Evolutionary conservation across 768 basidiomycete species (phyloP), one percentile per base, ranked within the genome.

Genomic region (Podaxis pistillaris): DNA sequence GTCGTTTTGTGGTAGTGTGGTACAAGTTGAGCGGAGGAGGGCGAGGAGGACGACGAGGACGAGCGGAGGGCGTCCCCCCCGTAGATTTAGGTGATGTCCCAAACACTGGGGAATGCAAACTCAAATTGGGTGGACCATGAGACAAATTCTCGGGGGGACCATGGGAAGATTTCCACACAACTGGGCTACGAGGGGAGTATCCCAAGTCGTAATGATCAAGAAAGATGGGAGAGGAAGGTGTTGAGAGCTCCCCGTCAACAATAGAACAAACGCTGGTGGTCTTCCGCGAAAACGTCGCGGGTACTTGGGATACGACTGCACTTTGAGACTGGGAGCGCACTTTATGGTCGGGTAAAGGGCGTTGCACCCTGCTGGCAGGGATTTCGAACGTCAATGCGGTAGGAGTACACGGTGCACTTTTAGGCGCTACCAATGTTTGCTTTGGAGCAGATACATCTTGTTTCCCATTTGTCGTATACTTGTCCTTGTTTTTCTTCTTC

Each of bases 401-500:
- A 26, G 61, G 61, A 30, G 54, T 62, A 41, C 47, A 56, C 12
- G 61, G 54, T 30, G 36, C 61, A 41, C 61, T 56, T 33, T 28
- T 33, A 28, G 61, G 46, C 4, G 28, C 54, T 33, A 60, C n/a
- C 13, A 60, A 19, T 52, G n/a, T 26, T 50, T n/a, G 30, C 47
- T 50, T 33, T 17, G n/a, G 15, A 12, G 53, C 11, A 55, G 40
- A 47, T 44, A 40, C 22, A 44, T 56, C 47, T 26, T 28, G 30
- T 37, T 62, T 62, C 24, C 46, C 26, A 54, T 62, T 37, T 15
- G 61, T 17, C 47, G 15, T 38, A 30, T 49, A 17, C 38, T 52
- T 57, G 62, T 53, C 61, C 47, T 62, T 62, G 40, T 73, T 74
- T 68, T 72, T 76, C 67, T 72, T 79, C 66, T 68, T 74, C 77